Percentiles rank a stretch among this genome's conserved stretches.
Conservation (phyloP, 2,329 filamentous ascomycete genomes). For the Alternaria ethzedia region DNA sequence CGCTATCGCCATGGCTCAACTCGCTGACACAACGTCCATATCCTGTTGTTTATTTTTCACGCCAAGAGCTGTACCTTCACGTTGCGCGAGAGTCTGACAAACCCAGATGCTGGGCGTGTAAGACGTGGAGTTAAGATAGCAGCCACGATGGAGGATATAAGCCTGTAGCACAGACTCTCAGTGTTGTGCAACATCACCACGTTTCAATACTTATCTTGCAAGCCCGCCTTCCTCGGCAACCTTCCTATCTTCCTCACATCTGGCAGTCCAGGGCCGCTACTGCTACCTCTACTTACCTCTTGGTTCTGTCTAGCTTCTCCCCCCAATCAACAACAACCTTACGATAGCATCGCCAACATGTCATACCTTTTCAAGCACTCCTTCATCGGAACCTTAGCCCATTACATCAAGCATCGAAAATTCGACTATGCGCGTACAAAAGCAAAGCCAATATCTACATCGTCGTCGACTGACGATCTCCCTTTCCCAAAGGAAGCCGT, state of each 20-base stretch:
- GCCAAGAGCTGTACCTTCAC: not conserved
- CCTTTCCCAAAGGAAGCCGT: constrained; percentile 7
- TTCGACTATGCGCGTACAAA: constrained; percentile 26
- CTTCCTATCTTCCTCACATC: not conserved
- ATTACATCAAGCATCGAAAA: constrained; percentile 27
- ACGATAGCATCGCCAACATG: constrained; percentile 17
- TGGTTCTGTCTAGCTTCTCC: not conserved
- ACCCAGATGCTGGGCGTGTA: not conserved
- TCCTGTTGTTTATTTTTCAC: not conserved
- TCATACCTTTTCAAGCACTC: constrained; percentile 30
- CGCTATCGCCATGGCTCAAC: not conserved
- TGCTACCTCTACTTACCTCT: not conserved
- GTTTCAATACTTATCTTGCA: not conserved
- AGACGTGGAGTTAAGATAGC: not conserved
- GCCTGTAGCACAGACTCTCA: not conserved
- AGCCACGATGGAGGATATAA: not conserved
- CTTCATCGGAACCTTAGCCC: constrained; percentile 21
- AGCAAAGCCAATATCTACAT: constrained; percentile 19
- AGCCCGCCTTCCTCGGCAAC: not conserved
- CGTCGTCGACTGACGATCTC: constrained; percentile 29
- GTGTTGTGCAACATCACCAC: not conserved
- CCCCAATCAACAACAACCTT: not conserved
- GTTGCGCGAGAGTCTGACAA: not conserved
- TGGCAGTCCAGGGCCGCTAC: not conserved
- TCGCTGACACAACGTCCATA: not conserved